Evolutionary conservation across 2,329 filamentous ascomycete genomes (phyloP).

Genomic region (Didymosphaeria variabile): DNA sequence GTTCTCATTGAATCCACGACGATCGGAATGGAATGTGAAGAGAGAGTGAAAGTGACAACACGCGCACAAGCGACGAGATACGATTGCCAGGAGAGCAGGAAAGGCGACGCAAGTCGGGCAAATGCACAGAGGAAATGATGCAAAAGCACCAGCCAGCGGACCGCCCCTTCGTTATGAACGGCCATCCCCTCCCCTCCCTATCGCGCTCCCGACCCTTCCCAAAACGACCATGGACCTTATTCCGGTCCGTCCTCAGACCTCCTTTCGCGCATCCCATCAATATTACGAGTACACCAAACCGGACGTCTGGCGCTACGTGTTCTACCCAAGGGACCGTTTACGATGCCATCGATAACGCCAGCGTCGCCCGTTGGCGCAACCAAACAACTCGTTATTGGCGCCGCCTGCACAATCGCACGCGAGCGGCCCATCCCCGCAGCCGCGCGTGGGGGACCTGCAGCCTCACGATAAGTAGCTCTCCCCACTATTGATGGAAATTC

Average conservation of each 20-base stretch:
- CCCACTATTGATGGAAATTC: neutral
- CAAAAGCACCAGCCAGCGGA: constrained; percentile 11
- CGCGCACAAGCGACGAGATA: neutral
- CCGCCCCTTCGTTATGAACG: constrained; percentile 9
- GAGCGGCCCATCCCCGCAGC: neutral
- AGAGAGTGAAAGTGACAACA: neutral
- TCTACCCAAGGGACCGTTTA: neutral
- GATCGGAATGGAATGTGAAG: constrained; percentile 8
- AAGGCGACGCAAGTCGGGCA: neutral
- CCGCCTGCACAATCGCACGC: constrained; percentile 2
- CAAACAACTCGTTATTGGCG: neutral
- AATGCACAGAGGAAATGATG: neutral
- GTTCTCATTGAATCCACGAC: constrained; percentile 10
- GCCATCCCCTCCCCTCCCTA: neutral
- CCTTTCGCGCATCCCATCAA: neutral
- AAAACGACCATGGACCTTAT: neutral
- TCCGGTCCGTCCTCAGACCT: neutral
- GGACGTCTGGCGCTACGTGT: neutral
- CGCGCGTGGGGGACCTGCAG: neutral
- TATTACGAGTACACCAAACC: neutral
- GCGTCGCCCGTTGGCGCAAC: constrained; percentile 10
- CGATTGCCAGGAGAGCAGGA: neutral
- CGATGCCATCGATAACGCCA: constrained; percentile 16
- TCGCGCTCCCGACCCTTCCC: neutral
- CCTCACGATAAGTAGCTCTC: constrained; percentile 11